A percentile compares a stretch with the other conserved stretches of the same genome.
phyloP scores from a whole-genome alignment of 345 rosid species.

The Citrus trifoliata region DNA sequence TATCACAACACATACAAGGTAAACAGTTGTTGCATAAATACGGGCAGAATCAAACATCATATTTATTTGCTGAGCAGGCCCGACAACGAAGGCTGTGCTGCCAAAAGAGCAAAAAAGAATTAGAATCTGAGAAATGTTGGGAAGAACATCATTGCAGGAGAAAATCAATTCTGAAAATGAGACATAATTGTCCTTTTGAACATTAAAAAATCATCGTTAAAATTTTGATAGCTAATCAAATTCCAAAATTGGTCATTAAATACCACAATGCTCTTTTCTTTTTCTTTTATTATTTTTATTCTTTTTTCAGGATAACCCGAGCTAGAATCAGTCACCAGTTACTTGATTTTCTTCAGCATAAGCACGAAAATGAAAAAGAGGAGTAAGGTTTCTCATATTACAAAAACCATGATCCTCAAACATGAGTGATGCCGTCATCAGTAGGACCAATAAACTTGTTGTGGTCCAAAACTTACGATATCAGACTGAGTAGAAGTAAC shows the following conservation, averaged over 20 bases:
- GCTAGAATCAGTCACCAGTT: neutral
- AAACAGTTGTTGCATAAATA: constrained; percentile 67
- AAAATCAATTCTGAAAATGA: neutral
- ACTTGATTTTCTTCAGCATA: neutral
- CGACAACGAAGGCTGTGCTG: constrained; percentile 97
- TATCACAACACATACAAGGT: constrained; percentile 64
- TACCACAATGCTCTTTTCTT: no score
- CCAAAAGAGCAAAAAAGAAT: constrained; percentile 38
- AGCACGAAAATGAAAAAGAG: neutral
- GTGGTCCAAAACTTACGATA: neutral
- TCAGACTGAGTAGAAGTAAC: neutral
- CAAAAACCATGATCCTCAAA: neutral
- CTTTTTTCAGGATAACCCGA: neutral
- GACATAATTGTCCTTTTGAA: neutral
- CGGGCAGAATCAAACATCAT: constrained; percentile 92
- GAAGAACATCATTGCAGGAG: neutral
- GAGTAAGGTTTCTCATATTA: neutral
- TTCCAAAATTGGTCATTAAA: neutral
- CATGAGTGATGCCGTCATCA: neutral
- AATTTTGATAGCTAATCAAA: neutral
- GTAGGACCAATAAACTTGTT: neutral
- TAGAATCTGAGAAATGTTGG: constrained; percentile 15
- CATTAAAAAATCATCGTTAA: neutral
- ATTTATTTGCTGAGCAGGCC: constrained; percentile 64
- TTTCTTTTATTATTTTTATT: neutral